A percentile compares a stretch with the other conserved stretches of the same genome.
phyloP scores from a whole-genome alignment of 2,329 filamentous ascomycete species.

The Leptosphaerulina australis region DNA sequence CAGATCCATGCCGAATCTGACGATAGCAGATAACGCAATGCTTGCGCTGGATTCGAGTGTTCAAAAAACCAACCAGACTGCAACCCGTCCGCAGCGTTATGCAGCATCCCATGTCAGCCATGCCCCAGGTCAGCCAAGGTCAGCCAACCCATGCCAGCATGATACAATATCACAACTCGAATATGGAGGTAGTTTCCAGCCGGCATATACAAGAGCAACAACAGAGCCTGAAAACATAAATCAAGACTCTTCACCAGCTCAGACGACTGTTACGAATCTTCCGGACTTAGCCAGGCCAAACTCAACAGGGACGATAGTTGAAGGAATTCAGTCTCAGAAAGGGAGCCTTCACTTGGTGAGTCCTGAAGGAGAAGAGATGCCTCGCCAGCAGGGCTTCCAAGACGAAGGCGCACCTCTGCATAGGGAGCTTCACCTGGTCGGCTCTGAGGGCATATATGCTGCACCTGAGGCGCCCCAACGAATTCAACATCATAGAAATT shows the following conservation, averaged over 20 bases:
- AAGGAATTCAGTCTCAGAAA: slow-evolving; percentile 5
- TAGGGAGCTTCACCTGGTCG: neutral
- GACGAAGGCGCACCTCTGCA: neutral
- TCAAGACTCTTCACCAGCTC: neutral
- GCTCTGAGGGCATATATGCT: neutral
- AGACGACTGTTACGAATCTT: neutral
- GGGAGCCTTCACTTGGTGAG: neutral
- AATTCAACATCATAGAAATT: slow-evolving; percentile 9
- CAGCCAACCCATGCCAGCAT: slow-evolving; percentile 1
- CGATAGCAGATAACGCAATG: neutral
- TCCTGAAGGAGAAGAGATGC: neutral
- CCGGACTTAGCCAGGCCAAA: neutral
- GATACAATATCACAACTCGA: slow-evolving; percentile 14
- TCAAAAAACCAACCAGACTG: neutral
- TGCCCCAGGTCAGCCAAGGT: neutral
- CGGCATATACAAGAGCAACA: neutral
- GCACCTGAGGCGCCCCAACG: neutral
- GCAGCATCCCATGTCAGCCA: neutral
- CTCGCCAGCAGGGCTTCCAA: neutral
- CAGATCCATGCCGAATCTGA: slow-evolving; percentile 24
- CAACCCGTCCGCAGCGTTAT: neutral
- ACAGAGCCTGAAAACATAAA: neutral
- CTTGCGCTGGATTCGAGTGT: slow-evolving; percentile 6
- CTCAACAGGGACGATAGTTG: neutral
- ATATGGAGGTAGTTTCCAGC: slow-evolving; percentile 3